A percentile compares a stretch with the other conserved stretches of the same genome.
phyloP scores from a whole-genome alignment of 345 rosid genomes.

The Rhodamnia argentea region DNA sequence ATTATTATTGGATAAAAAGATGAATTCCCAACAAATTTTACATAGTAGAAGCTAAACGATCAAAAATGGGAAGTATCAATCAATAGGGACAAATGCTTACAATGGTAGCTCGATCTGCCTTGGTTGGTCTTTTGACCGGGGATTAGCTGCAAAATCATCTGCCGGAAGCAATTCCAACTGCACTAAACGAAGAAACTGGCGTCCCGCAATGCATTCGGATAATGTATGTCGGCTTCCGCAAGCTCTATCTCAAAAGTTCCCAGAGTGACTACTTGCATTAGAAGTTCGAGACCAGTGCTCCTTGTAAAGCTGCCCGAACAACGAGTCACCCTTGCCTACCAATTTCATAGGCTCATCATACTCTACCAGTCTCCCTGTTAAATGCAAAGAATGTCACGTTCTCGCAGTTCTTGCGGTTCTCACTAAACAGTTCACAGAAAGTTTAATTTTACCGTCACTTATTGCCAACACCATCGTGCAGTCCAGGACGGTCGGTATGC shows the following conservation, averaged over 20 bases:
- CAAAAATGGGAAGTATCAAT: background rate
- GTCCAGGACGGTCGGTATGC: constrained; percentile 59
- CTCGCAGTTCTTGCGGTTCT: background rate
- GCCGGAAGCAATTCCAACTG: background rate
- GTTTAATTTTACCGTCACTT: constrained; percentile 14
- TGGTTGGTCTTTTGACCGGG: too few relatives aligned
- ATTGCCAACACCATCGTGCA: constrained; percentile 49
- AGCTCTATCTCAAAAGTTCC: background rate
- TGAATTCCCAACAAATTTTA: too few relatives aligned
- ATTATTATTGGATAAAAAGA: too few relatives aligned
- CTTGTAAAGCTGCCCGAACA: constrained; percentile 10
- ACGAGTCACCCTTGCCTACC: background rate
- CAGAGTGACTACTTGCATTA: background rate
- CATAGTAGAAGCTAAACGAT: background rate
- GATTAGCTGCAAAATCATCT: background rate
- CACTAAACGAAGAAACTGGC: background rate
- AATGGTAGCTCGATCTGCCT: background rate
- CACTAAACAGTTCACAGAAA: background rate
- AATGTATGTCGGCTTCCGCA: background rate
- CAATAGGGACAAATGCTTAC: background rate
- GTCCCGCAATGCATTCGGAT: background rate
- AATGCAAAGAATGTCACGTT: background rate
- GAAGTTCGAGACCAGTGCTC: constrained; percentile 8
- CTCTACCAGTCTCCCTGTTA: constrained; percentile 6
- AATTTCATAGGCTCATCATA: constrained; percentile 7